These are phyloP conservation scores for Lactarius vividus DNA, from an alignment of 768 basidiomycete genomes.

Conservation along the genomic window DNA sequence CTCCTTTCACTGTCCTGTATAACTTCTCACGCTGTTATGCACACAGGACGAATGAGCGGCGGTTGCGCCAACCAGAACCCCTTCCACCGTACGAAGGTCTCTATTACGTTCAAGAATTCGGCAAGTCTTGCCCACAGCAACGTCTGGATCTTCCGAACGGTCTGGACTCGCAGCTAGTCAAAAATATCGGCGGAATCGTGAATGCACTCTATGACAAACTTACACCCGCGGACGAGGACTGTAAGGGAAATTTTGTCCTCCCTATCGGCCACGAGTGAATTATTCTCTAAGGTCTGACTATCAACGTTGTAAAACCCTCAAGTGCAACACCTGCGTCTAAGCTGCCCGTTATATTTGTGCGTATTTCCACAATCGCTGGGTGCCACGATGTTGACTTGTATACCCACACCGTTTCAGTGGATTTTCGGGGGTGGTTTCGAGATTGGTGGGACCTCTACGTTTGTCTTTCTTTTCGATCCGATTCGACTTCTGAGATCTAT, in stretches of 20 bases:
- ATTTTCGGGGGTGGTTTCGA: constrained; percentile 31
- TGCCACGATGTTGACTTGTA: background rate
- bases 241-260: constrained; percentile 19
- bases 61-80: too few species aligned
- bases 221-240: constrained; percentile 28
- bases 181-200: background rate
- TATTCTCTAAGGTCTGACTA: constrained; percentile 28
- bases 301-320: constrained; percentile 30
- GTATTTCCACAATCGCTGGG: background rate
- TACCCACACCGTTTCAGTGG: constrained; percentile 21
- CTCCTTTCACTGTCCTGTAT: background rate
- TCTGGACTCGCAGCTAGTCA: background rate
- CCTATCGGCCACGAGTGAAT: background rate
- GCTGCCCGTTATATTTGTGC: too few species aligned
- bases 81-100: too few species aligned
- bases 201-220: constrained; percentile 1
- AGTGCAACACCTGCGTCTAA: constrained; percentile 3
- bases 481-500: background rate
- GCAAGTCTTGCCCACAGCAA: too few species aligned
- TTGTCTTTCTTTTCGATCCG: background rate
- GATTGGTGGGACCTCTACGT: constrained; percentile 20
- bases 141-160: constrained; percentile 24
- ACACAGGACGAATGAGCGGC: constrained; percentile 35
- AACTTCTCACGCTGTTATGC: background rate
- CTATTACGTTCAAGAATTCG: too few species aligned